Base-by-base conservation (phyloP, 163 green algal genomes). In the Chlorella variabilis region DNA sequence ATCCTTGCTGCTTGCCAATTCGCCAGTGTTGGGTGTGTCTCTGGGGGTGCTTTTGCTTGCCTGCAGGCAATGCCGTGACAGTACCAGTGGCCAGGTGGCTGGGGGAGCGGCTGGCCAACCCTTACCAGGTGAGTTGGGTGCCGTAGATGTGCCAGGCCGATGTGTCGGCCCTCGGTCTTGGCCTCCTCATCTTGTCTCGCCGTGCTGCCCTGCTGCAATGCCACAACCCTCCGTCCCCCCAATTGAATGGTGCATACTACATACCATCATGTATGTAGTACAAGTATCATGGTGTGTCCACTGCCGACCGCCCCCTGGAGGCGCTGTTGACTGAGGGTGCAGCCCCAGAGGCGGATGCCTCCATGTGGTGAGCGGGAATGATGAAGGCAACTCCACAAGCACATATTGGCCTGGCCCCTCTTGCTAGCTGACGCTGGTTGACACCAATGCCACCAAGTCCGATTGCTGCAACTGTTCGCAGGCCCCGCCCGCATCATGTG, bases 31-130 rank as follows among this genome's bases (percentile, higher is more conserved):
- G 13, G 17, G 13, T 71, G 20, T 18, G 36, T 33, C 15, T 13
- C 59, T 13, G 59, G 59, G 27, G 27, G 38, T 85, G 36, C 6
- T 31, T 90, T 80, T 70, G 85, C 85, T 3, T 79, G 94, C 54
- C 77, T 95, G 41, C 78, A 84, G 94, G 93, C 70, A 97, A 97
- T 78, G 93, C 94, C 3, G 94, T 98, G 48, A 94, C 93, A 2
- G 92, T 96, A 70, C 90, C 91, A 33, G 92, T 97, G 58, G 91
- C 90, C 0, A 34, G 83, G 15, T 97, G 93, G 93, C 75, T 97
- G 27, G 94, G 94, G 3, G 81, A 92, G 74, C 87, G 91, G 5
- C 86, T 97, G 65, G 84, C 84, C 65, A n/a, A 87, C 27, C 93
- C 93, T 13, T 94, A 94, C 87, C 73, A 80, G 56, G 73, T 74